A percentile compares a stretch with the other conserved stretches of the same genome.
Evolutionary conservation across 108 stramenopile species (phyloP).

Genomic region (Cyclostephanos invisitatus): DNA sequence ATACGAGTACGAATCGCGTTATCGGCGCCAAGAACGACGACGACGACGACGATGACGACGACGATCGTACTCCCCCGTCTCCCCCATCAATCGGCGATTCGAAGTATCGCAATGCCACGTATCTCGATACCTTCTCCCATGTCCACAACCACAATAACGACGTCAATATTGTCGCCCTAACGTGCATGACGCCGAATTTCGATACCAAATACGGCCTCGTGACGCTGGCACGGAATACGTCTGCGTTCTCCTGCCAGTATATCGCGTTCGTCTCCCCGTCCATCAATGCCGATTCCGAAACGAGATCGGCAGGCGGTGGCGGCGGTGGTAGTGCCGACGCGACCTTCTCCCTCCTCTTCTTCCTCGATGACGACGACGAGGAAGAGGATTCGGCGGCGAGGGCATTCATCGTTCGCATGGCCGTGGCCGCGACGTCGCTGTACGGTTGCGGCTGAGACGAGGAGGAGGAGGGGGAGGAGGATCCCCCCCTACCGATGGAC

Average conservation of each 20-base stretch:
- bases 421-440: no score
- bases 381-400: no score
- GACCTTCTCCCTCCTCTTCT: no score
- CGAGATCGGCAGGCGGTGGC: constrained; percentile 7
- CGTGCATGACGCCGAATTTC: constrained; percentile 41
- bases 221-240: constrained; percentile 40
- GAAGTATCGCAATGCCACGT: constrained; percentile 17
- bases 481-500: no score
- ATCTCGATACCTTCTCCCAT: constrained; percentile 45
- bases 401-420: no score
- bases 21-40: constrained; percentile 18
- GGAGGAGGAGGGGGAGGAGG: no score
- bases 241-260: constrained; percentile 74
- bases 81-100: constrained; percentile 10
- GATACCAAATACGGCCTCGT: constrained; percentile 41
- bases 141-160: constrained; percentile 37
- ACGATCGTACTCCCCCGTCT: not conserved
- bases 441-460: no score
- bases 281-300: constrained; percentile 66
- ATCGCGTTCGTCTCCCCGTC: constrained; percentile 78
- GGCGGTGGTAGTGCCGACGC: no score
- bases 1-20: constrained; percentile 35
- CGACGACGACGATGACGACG: no score
- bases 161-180: constrained; percentile 44
- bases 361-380: no score